These are phyloP conservation scores for Grosmannia serpens DNA, from an alignment of 2,329 filamentous ascomycete species.

Conservation along the genomic window DNA sequence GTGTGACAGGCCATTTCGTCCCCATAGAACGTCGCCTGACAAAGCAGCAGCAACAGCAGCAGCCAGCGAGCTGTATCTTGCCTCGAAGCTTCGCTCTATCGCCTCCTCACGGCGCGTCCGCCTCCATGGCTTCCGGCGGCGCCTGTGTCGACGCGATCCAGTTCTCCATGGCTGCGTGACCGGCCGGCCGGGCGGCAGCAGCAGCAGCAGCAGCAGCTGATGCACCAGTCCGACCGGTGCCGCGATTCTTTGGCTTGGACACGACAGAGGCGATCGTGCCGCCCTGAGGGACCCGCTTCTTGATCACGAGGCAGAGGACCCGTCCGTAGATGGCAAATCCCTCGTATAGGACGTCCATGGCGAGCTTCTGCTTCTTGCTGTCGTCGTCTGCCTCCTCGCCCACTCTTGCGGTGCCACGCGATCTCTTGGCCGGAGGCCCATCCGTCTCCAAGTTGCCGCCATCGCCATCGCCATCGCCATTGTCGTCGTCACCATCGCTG, in stretches of 20 bases:
- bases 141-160: slow-evolving; percentile 75
- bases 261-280: slow-evolving; percentile 16
- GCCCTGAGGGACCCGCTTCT: slow-evolving; percentile 44
- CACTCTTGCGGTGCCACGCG: slow-evolving; percentile 23
- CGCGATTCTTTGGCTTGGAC: slow-evolving; percentile 9
- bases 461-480: slow-evolving; percentile 19
- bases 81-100: too few relatives aligned
- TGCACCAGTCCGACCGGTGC: slow-evolving; percentile 7
- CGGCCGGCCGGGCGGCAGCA: slow-evolving; percentile 22
- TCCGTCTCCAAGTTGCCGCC: slow-evolving; percentile 19
- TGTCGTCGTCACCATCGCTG: slow-evolving; percentile 11
- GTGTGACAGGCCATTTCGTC: too few relatives aligned
- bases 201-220: not conserved
- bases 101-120: not conserved
- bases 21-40: too few relatives aligned
- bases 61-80: too few relatives aligned
- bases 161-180: slow-evolving; percentile 68
- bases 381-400: slow-evolving; percentile 12
- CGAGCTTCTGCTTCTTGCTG: slow-evolving; percentile 85
- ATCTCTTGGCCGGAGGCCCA: slow-evolving; percentile 21
- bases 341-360: slow-evolving; percentile 78
- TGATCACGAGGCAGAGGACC: slow-evolving; percentile 81
- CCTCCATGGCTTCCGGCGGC: slow-evolving; percentile 21
- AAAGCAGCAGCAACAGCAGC: too few relatives aligned
- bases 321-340: slow-evolving; percentile 93